phyloP scores from a whole-genome alignment of 306 rosid genomes.

The Carpinus viminea region DNA sequence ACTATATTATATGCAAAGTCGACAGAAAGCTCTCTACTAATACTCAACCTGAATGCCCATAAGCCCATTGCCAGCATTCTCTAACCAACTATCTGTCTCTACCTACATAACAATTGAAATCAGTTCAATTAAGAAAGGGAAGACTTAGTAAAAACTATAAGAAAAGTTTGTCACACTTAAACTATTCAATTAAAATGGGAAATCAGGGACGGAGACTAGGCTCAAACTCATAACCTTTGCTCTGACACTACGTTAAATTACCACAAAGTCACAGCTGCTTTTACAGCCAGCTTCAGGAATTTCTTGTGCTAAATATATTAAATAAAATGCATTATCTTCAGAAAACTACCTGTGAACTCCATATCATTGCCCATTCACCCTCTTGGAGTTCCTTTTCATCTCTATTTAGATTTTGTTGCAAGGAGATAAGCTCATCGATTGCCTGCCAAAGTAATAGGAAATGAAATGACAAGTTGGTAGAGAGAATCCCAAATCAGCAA shows the following conservation, averaged over 20 bases:
- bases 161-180: neutral
- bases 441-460: constrained; percentile 51
- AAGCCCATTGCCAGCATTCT: constrained; percentile 93
- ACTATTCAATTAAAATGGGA: no score
- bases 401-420: constrained; percentile 30
- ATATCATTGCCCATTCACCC: constrained; percentile 90
- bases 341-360: constrained; percentile 91
- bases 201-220: no score
- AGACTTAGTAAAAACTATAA: neutral
- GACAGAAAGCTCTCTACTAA: neutral
- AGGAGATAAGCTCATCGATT: constrained; percentile 64
- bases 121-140: constrained; percentile 6
- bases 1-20: neutral
- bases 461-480: constrained; percentile 4
- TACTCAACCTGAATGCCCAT: constrained; percentile 83
- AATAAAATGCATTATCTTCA: neutral
- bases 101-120: constrained; percentile 35
- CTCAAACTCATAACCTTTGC: no score
- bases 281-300: neutral
- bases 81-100: constrained; percentile 94
- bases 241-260: no score
- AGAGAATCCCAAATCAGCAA: neutral
- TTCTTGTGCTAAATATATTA: neutral
- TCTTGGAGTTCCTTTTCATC: constrained; percentile 64
- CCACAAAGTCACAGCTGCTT: neutral